Percentiles rank a stretch among this genome's conserved stretches.
These are phyloP conservation scores for Aspergillus flavus DNA, from an alignment of 2,329 filamentous ascomycete genomes.

Conservation along the genomic window DNA sequence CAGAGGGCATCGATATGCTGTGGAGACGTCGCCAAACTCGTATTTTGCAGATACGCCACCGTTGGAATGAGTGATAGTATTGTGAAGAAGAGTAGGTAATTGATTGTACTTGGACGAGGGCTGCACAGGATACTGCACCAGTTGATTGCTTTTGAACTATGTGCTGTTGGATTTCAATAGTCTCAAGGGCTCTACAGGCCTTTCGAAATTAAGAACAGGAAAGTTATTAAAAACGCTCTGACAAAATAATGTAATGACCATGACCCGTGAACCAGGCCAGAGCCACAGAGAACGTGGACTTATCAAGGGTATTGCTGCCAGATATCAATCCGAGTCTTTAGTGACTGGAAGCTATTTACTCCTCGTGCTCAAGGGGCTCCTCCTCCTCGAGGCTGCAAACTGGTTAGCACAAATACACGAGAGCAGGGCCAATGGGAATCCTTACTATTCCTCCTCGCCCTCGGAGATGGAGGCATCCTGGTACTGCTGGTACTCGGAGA, in stretches of 20 bases:
- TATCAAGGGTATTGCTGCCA: constrained; percentile 42
- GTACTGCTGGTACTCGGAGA: constrained; percentile 99
- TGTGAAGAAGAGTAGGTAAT: background rate
- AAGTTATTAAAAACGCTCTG: constrained; percentile 41
- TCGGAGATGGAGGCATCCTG: constrained; percentile 98
- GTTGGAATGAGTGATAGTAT: background rate
- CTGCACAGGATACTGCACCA: background rate
- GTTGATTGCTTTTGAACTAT: constrained; percentile 37
- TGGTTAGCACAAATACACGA: constrained; percentile 22
- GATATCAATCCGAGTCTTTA: constrained; percentile 31
- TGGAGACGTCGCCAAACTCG: background rate
- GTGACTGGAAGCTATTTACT: constrained; percentile 52
- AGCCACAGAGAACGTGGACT: constrained; percentile 37
- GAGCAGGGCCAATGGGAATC: constrained; percentile 2
- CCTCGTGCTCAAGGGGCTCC: constrained; percentile 70
- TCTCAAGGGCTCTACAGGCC: constrained; percentile 23
- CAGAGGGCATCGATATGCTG: constrained; percentile 15
- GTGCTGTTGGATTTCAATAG: constrained; percentile 32
- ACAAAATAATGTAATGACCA: constrained; percentile 35
- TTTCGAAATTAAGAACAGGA: constrained; percentile 38
- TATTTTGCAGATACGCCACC: constrained; percentile 17
- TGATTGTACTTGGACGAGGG: background rate
- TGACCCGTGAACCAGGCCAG: constrained; percentile 25
- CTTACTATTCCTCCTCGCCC: constrained; percentile 87
- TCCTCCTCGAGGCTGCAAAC: constrained; percentile 69